Evolutionary conservation across 371 early-diverging fungal species (phyloP), one percentile per base, ranked within the genome.

Genomic region (Rhizopus arrhizus): DNA sequence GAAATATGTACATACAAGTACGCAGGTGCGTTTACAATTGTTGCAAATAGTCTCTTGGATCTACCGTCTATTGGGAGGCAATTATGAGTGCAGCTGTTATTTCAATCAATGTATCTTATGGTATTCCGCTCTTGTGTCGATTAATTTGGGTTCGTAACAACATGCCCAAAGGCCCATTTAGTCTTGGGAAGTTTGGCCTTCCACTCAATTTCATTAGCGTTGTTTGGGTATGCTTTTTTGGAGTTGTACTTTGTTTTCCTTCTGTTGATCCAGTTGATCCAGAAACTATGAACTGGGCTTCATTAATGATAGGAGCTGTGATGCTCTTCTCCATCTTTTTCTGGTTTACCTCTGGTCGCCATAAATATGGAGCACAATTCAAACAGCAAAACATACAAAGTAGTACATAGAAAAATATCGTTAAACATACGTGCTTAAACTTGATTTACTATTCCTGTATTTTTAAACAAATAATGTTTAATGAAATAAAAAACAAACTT

Each of bases 1-100:
- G 6, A 12, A 15, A 32, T 7, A 9, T 29, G 0, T 36, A 36
- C 11, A 9, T 36, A 36, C 11, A 36, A 9, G 36, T 36, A 22
- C 22, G 22, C 22, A 22, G 22, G 36, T 36, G 36, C 11, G 36
- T 31, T 9, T 15, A 42, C 45, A 65, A 61, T 35, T 48, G 11
- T 67, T 62, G 34, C 63, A 58, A 38, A 34, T 56, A 70, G 71
- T 54, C 60, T 15, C 69, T 70, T 51, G 73, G 62, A 34, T 61
- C 68, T 5, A 42, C 45, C 5, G 58, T 70, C 6, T 70, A 66
- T 22, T 73, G 73, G 73, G 51, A 64, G 34, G 70, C 70, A 5
- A 63, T 72, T 13, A 65, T 72, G 69, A 60, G 58, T 16, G 52
- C 69, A 5, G 69, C 73, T 6, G 69, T 72, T 0, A 72, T 72